phyloP scores from a whole-genome alignment of 2,329 filamentous ascomycete genomes.

The Kalmusia sp. region DNA sequence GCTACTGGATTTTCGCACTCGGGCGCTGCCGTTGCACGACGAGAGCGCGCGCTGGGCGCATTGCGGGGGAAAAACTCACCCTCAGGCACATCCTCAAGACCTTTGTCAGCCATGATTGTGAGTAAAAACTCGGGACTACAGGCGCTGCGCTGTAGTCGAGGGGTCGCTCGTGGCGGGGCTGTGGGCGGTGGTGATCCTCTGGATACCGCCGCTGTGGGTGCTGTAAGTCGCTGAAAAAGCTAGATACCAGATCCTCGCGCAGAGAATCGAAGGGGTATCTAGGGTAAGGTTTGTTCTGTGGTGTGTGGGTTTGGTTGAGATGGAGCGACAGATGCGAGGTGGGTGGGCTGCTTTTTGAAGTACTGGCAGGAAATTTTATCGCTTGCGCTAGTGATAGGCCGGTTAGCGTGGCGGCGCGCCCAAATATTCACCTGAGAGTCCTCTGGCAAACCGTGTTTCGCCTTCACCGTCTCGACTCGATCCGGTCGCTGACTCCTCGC shows the following conservation, averaged over 20 bases:
- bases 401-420: slow-evolving; percentile 8
- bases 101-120: slow-evolving; percentile 99
- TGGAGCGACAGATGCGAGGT: slow-evolving; percentile 18
- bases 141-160: slow-evolving; percentile 63
- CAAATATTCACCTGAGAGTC: slow-evolving; percentile 11
- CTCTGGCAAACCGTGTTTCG: slow-evolving; percentile 13
- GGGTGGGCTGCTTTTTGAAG: slow-evolving; percentile 26
- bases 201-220: slow-evolving; percentile 48
- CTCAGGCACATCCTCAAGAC: slow-evolving; percentile 97
- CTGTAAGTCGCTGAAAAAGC: slow-evolving; percentile 40
- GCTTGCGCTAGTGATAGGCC: slow-evolving; percentile 5
- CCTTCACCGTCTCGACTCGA: slow-evolving; percentile 17
- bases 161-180: slow-evolving; percentile 47
- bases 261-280: slow-evolving; percentile 55
- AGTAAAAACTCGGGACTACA: slow-evolving; percentile 67
- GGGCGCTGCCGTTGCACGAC: slow-evolving; percentile 19
- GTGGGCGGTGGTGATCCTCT: slow-evolving; percentile 50
- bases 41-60: slow-evolving; percentile 9
- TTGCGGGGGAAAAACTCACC: slow-evolving; percentile 66
- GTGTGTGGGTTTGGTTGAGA: slow-evolving; percentile 29
- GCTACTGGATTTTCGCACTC: slow-evolving; percentile 9
- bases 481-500: slow-evolving; percentile 19
- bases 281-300: slow-evolving; percentile 36
- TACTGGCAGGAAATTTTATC: slow-evolving; percentile 19
- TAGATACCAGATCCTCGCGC: slow-evolving; percentile 57